These are phyloP conservation scores for Ceratopteris richardii DNA, from an alignment of 75 land plant genomes.

Conservation along the genomic window DNA sequence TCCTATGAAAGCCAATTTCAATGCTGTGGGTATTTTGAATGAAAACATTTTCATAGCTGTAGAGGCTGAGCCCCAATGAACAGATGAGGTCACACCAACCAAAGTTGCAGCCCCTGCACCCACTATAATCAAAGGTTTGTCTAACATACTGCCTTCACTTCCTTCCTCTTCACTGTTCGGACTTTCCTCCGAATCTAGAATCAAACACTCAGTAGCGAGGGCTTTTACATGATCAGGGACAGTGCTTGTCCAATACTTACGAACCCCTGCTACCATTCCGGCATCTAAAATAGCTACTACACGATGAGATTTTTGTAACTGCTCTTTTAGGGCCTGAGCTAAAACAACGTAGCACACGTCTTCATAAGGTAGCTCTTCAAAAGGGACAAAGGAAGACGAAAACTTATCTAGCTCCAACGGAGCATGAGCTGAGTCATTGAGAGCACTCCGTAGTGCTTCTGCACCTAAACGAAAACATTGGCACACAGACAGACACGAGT, in stretches of 20 bases:
- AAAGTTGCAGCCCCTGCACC: constrained; percentile 83
- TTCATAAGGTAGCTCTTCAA: constrained; percentile 54
- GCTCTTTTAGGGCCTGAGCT: constrained; percentile 57
- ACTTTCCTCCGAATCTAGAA: constrained; percentile 15
- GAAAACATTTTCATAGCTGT: constrained; percentile 44
- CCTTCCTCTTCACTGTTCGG: background rate
- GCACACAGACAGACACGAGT: constrained; percentile 36
- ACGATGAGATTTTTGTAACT: constrained; percentile 38
- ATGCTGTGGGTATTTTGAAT: constrained; percentile 40
- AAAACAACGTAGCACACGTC: constrained; percentile 65
- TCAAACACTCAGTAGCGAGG: constrained; percentile 42
- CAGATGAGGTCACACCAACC: constrained; percentile 61
- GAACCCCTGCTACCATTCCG: constrained; percentile 49
- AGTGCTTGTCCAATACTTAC: constrained; percentile 63
- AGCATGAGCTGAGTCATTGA: constrained; percentile 34
- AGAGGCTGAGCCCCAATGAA: constrained; percentile 53
- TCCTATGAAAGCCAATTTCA: constrained; percentile 51
- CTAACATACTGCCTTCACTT: constrained; percentile 24
- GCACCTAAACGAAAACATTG: constrained; percentile 59
- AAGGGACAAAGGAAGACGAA: constrained; percentile 17
- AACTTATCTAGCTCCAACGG: constrained; percentile 17
- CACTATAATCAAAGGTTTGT: constrained; percentile 63
- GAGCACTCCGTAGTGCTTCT: constrained; percentile 62
- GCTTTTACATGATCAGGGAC: constrained; percentile 49
- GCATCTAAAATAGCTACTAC: constrained; percentile 88